A percentile compares a stretch with the other conserved stretches of the same genome.
These are phyloP conservation scores for Papilionanthe hybrid DNA, from an alignment of 116 monocot species.

Conservation along the genomic window DNA sequence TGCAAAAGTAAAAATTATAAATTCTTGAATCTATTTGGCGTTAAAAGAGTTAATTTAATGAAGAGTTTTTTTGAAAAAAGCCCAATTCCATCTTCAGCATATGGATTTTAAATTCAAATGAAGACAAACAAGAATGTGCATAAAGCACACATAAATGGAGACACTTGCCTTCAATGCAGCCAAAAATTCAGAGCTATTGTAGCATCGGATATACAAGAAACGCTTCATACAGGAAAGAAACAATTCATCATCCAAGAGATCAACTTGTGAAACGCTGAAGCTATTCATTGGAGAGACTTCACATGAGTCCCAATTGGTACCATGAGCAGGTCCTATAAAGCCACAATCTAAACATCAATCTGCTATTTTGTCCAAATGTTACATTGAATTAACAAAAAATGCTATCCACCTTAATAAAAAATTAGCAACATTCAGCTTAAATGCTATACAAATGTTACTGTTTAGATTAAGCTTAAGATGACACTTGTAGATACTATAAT, in stretches of 20 bases:
- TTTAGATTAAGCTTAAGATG: neutral
- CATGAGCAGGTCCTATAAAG: constrained; percentile 24
- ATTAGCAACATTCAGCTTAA: neutral
- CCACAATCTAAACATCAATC: constrained; percentile 8
- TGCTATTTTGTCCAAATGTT: no score
- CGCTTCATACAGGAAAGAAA: constrained; percentile 80
- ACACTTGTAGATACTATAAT: neutral
- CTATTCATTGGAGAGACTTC: constrained; percentile 3
- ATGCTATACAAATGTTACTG: no score
- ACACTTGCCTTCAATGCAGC: constrained; percentile 70
- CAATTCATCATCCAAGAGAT: constrained; percentile 35
- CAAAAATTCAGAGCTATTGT: constrained; percentile 72
- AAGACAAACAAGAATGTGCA: no score
- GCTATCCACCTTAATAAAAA: neutral
- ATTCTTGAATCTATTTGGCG: no score
- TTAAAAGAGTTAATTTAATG: no score
- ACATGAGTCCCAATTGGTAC: constrained; percentile 1
- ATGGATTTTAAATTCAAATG: no score
- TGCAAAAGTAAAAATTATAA: no score
- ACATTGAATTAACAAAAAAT: no score
- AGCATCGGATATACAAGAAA: constrained; percentile 86
- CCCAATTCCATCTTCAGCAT: no score
- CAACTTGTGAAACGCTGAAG: neutral
- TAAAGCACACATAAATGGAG: neutral
- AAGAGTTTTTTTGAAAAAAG: no score